Conservation (phyloP, 2,329 filamentous ascomycete genomes). For the Xylariaceae sp. region DNA sequence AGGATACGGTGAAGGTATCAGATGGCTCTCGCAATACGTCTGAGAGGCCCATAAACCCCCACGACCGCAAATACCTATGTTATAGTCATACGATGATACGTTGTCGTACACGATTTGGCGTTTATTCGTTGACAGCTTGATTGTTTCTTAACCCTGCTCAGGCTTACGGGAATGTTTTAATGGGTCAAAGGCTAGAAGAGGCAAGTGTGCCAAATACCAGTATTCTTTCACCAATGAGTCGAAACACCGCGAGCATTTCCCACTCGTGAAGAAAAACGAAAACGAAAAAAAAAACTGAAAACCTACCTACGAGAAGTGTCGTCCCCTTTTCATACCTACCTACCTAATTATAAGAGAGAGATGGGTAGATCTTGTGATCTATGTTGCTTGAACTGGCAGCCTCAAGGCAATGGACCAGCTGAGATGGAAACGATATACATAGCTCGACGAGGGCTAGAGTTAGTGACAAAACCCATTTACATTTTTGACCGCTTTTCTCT, state of each 20-base stretch:
- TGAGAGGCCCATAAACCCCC: constrained; percentile 37
- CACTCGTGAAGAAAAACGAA: not conserved
- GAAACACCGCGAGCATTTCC: not conserved
- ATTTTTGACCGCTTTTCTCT: not conserved
- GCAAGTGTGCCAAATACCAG: constrained; percentile 27
- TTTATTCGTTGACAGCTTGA: constrained; percentile 26
- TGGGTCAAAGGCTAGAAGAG: constrained; percentile 32
- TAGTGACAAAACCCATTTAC: not conserved
- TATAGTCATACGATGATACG: constrained; percentile 16
- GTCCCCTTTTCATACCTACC: not conserved
- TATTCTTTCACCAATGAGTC: constrained; percentile 14
- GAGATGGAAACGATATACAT: not conserved
- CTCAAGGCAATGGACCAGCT: not conserved
- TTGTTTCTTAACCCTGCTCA: constrained; percentile 26
- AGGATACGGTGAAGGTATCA: constrained; percentile 84
- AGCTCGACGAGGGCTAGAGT: not conserved
- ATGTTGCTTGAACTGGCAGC: not conserved
- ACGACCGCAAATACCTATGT: constrained; percentile 6
- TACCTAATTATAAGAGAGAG: not conserved
- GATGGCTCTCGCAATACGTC: constrained; percentile 90
- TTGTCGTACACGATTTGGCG: constrained; percentile 23
- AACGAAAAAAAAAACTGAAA: not conserved
- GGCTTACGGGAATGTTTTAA: constrained; percentile 28
- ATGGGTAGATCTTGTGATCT: not conserved
- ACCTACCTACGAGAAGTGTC: not conserved